Percentiles rank a stretch among this genome's conserved stretches.
phyloP scores from a whole-genome alignment of 2,329 filamentous ascomycete genomes.

The Exophiala sp. region DNA sequence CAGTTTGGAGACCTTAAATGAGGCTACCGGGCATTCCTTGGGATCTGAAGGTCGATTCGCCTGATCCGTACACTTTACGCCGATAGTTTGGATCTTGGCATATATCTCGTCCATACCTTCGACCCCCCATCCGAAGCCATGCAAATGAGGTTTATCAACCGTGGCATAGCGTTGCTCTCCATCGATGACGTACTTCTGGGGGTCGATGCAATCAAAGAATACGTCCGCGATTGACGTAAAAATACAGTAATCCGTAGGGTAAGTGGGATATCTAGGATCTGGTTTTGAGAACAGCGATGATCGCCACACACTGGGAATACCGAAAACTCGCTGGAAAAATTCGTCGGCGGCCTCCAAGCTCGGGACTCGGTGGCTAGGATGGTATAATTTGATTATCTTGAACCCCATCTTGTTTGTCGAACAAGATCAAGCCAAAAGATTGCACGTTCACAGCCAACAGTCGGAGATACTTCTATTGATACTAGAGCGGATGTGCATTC shows the following conservation, averaged over 20 bases:
- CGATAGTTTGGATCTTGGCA: background rate
- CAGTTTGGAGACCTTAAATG: background rate
- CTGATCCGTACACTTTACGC: background rate
- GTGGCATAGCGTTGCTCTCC: background rate
- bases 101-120: background rate
- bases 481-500: no score
- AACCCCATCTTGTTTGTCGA: no score
- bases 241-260: background rate
- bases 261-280: background rate
- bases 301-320: background rate
- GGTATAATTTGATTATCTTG: background rate
- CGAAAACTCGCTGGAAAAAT: background rate
- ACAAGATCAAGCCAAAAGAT: no score
- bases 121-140: background rate
- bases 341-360: background rate
- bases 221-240: background rate
- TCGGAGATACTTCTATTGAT: no score
- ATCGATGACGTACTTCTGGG: background rate
- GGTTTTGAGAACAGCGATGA: no score
- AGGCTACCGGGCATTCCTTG: background rate
- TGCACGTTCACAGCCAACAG: no score
- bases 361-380: background rate
- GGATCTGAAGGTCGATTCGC: background rate
- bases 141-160: background rate
- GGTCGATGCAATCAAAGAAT: conserved; percentile 1